Base-by-base conservation (phyloP, 2,329 filamentous ascomycete genomes). In the Blumeria hordei region DNA sequence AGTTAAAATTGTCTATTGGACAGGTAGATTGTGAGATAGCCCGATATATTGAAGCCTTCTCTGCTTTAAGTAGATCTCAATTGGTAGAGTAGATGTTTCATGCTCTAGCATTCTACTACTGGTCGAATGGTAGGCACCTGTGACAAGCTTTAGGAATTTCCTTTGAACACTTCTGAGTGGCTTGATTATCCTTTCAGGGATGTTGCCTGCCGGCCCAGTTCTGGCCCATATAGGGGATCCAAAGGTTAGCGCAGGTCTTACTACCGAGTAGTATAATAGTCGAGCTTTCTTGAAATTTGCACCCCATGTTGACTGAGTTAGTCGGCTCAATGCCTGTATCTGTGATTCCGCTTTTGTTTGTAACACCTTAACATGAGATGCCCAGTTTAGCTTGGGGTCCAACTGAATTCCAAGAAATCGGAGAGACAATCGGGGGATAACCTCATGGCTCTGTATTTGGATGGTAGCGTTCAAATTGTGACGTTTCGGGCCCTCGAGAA, bases 301-400 rank as follows among this genome's bases (percentile, higher is more conserved):
- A 21, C 34, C 50, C 50, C 50, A 53, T 33, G 50, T 53, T 18
- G 50, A 53, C 35, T 53, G 33, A n/a, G 50, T 53, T n/a, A 53
- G 50, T 39, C 50, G 16, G 18, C 50, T 53, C 34, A 53, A 21
- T 12, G 33, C 33, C 33, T 53, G 34, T 21, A 53, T n/a, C 34
- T 37, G 34, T 12, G 33, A 16, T 12, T 16, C 50, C 10, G 34
- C n/a, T 32, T 28, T 53, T 28, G 7, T 5, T 37, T 53, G 28
- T 16, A 53, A 21, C 11, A n/a, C 37, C 12, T 53, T 53, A 10
- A 53, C 12, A 16, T 53, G 50, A 3, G 50, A 14, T n/a, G 34
- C 18, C 34, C 50, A 21, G 34, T 37, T 53, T 28, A 51, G n/a
- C 21, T 51, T 51, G 12, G 47, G 21, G 21, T 51, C 47, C 12